Conservation (phyloP, 768 basidiomycete genomes). For the Lactifluus echinatus region DNA sequence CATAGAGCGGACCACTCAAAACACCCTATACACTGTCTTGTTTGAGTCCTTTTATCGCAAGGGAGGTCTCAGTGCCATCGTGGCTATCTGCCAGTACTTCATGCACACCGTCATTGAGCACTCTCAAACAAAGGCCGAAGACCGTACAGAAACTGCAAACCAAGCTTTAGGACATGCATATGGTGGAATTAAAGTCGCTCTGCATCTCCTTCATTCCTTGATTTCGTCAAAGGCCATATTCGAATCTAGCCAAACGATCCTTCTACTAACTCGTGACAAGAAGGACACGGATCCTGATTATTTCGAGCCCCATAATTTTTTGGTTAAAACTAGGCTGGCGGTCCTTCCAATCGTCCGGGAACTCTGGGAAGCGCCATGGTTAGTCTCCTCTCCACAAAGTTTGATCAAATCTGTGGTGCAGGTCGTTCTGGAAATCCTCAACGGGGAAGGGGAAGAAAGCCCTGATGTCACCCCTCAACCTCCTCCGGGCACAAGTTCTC, state of each 20-base stretch:
- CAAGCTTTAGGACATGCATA: conserved; percentile 70
- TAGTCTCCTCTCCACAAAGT: conserved; percentile 62
- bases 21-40: conserved; percentile 74
- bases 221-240: conserved; percentile 73
- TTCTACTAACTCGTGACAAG: conserved; percentile 68
- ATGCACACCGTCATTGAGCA: conserved; percentile 49
- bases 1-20: conserved; percentile 66
- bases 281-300: conserved; percentile 67
- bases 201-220: conserved; percentile 68
- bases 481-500: conserved; percentile 26
- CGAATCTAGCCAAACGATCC: conserved; percentile 75
- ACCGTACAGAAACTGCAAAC: conserved; percentile 47
- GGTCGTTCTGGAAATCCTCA: conserved; percentile 70
- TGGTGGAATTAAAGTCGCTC: conserved; percentile 70
- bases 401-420: conserved; percentile 70
- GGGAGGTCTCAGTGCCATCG: conserved; percentile 63
- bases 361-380: conserved; percentile 82
- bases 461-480: conserved; percentile 32
- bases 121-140: conserved; percentile 40
- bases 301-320: conserved; percentile 81
- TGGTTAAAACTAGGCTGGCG: conserved; percentile 68
- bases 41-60: conserved; percentile 63
- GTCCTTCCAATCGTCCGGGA: conserved; percentile 56
- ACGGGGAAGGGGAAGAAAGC: conserved; percentile 71
- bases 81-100: conserved; percentile 47